Evolutionary conservation across 805 yeast species (phyloP).

Genomic region (Zygotorulaspora danielsina): DNA sequence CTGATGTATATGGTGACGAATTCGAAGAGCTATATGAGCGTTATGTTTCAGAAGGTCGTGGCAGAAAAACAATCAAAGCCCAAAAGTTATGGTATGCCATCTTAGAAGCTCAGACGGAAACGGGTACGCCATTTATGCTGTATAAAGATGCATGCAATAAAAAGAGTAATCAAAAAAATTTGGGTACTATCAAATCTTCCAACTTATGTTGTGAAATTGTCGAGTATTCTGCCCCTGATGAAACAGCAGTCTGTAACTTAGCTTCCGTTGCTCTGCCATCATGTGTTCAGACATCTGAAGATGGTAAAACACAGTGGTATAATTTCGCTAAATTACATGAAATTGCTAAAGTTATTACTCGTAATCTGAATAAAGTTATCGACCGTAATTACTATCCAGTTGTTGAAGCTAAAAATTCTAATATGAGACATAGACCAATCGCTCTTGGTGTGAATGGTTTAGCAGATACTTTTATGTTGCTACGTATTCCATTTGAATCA

Average conservation of each 20-base stretch:
- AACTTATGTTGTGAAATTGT: conserved; percentile 93
- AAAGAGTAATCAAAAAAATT: conserved; percentile 85
- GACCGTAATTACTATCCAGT: conserved; percentile 86
- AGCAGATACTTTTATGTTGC: conserved; percentile 78
- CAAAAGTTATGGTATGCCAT: conserved; percentile 89
- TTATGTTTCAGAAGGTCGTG: conserved; percentile 70
- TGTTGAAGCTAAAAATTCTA: conserved; percentile 67
- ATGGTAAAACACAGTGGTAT: conserved; percentile 46
- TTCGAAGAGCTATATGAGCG: conserved; percentile 65
- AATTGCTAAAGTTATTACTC: conserved; percentile 70
- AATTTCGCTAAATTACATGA: conserved; percentile 73
- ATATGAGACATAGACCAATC: conserved; percentile 82
- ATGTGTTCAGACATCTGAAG: conserved; percentile 51
- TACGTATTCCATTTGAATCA: conserved; percentile 85
- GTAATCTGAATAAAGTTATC: conserved; percentile 76
- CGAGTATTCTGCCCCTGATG: conserved; percentile 87
- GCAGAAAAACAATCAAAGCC: conserved; percentile 65
- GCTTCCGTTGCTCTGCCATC: conserved; percentile 89
- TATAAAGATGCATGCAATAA: conserved; percentile 88
- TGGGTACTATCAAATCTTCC: conserved; percentile 89
- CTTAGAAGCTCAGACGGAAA: conserved; percentile 88
- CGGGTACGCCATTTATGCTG: conserved; percentile 93
- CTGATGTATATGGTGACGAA: conserved; percentile 79
- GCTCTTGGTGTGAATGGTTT: conserved; percentile 99
- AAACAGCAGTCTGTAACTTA: conserved; percentile 92